Evolutionary conservation across 225 moss, liverwort and hornwort species (phyloP).

Genomic region (Straminergon stramineum): DNA sequence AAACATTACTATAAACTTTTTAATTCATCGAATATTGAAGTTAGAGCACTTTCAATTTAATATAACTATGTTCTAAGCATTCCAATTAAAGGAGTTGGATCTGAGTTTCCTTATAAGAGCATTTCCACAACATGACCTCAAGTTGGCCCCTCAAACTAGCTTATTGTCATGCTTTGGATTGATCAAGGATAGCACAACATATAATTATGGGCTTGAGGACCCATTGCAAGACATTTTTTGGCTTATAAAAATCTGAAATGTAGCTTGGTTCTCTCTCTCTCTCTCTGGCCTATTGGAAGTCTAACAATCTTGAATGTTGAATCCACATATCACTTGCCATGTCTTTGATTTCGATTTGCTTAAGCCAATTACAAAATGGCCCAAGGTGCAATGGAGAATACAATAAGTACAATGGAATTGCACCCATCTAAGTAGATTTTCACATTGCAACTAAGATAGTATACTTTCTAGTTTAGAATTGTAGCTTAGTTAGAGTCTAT

Average conservation of each 20-base stretch:
- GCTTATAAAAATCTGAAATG: background rate
- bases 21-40: background rate
- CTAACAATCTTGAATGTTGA: rapidly evolving
- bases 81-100: too few species aligned
- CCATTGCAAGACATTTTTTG: rapidly evolving
- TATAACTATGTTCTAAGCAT: background rate
- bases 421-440: rapidly evolving
- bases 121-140: rapidly evolving
- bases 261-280: too few species aligned
- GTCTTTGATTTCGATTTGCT: rapidly evolving
- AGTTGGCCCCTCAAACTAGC: rapidly evolving
- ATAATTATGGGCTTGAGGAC: rapidly evolving
- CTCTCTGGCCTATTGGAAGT: rapidly evolving
- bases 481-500: rapidly evolving
- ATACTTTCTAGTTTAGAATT: rapidly evolving
- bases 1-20: rapidly evolving
- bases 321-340: rapidly evolving
- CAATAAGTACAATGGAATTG: background rate
- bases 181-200: rapidly evolving
- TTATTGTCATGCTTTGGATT: rapidly evolving
- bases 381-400: rapidly evolving
- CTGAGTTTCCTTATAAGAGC: background rate
- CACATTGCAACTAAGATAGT: rapidly evolving
- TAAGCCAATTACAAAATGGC: rapidly evolving
- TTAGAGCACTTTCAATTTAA: background rate